A percentile compares a stretch with the other conserved stretches of the same genome.
These are phyloP conservation scores for Pascua guehoae DNA, from an alignment of 1,284 basidiomycete species.

Conservation along the genomic window DNA sequence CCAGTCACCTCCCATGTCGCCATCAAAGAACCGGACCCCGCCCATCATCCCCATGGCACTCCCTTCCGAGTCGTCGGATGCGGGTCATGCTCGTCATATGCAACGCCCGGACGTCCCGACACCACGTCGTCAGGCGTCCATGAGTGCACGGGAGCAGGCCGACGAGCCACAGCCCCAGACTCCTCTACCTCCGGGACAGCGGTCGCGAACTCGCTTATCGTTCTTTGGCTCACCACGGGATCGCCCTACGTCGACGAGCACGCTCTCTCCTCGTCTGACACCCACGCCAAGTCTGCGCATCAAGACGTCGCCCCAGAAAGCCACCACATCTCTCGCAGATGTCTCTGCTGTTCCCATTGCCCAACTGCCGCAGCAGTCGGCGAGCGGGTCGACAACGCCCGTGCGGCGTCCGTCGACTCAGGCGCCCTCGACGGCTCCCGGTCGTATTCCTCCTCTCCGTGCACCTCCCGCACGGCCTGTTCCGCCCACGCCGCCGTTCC, in stretches of 20 bases:
- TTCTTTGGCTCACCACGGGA: too few relatives aligned
- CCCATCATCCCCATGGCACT: neutral
- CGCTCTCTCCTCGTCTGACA: neutral
- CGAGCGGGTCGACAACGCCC: neutral
- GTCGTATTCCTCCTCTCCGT: conserved; percentile 9
- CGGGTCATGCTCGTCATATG: too few relatives aligned
- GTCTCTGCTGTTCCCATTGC: neutral
- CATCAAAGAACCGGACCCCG: neutral
- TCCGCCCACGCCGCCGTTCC: conserved; percentile 10
- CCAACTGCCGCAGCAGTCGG: neutral
- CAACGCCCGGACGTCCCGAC: too few relatives aligned
- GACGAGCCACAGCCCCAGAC: too few relatives aligned
- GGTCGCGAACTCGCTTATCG: too few relatives aligned
- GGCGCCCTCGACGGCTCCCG: neutral
- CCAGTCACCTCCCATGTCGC: conserved; percentile 23
- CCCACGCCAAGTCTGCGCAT: neutral
- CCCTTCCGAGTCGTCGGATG: neutral
- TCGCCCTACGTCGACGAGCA: too few relatives aligned
- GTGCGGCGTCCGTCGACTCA: neutral
- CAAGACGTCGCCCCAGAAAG: too few relatives aligned
- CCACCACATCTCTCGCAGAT: neutral
- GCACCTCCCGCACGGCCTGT: conserved; percentile 12
- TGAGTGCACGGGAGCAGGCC: too few relatives aligned
- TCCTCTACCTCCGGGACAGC: too few relatives aligned
- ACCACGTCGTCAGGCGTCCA: too few relatives aligned